Conservation (phyloP, 2,329 filamentous ascomycete genomes). For the Xylariomycetidae sp. region DNA sequence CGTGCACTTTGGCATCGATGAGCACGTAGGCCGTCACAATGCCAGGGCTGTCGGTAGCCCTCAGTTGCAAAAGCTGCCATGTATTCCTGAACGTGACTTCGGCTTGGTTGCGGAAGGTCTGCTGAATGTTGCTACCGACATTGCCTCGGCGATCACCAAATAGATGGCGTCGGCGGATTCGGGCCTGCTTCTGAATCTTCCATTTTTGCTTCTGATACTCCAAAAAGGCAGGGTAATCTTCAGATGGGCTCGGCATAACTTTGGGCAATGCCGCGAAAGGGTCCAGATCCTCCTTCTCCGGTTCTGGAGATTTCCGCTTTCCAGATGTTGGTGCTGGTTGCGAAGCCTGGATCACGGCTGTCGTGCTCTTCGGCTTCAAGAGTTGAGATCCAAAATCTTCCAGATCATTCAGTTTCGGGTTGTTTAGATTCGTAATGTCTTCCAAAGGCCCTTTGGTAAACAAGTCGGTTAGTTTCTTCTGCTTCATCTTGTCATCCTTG, state of each 20-base stretch:
- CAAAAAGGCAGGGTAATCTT: conserved; percentile 84
- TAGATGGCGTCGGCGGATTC: conserved; percentile 78
- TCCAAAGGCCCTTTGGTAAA: conserved; percentile 71
- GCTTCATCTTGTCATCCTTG: conserved; percentile 96
- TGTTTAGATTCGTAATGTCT: conserved; percentile 65
- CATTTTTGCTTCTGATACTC: conserved; percentile 98
- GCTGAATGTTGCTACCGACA: conserved; percentile 59
- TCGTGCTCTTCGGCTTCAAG: conserved; percentile 58
- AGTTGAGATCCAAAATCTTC: conserved; percentile 76
- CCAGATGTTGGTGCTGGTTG: conserved; percentile 51
- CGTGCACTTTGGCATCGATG: conserved; percentile 89
- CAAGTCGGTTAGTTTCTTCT: conserved; percentile 96
- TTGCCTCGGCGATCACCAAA: conserved; percentile 80
- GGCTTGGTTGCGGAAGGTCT: conserved; percentile 84
- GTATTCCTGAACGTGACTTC: conserved; percentile 85
- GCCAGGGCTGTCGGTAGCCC: conserved; percentile 76
- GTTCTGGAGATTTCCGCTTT: conserved; percentile 72
- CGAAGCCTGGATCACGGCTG: conserved; percentile 48
- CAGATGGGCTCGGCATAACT: conserved; percentile 76
- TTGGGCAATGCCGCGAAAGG: conserved; percentile 79
- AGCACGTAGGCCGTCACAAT: conserved; percentile 85
- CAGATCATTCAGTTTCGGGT: conserved; percentile 57
- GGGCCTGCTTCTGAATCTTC: conserved; percentile 93
- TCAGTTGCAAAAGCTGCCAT: conserved; percentile 91
- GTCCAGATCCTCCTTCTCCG: conserved; percentile 59